These are phyloP conservation scores for Mercurialis annua DNA, from an alignment of 345 rosid genomes.

Conservation along the genomic window DNA sequence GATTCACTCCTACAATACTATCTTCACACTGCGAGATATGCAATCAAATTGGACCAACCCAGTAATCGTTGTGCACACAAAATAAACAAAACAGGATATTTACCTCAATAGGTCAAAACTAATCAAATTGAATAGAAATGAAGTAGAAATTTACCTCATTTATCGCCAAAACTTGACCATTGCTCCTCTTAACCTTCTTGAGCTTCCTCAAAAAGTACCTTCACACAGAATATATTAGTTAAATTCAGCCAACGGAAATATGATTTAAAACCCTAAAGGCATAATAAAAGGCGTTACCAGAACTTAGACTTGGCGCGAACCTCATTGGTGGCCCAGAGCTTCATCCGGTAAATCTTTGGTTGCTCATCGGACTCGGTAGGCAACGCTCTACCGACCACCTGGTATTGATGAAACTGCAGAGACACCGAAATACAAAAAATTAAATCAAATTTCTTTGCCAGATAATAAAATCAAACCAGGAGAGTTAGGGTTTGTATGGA, in stretches of 20 bases:
- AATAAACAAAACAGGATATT: too few relatives aligned
- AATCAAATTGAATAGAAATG: not conserved
- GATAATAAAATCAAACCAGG: too few relatives aligned
- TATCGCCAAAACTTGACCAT: slow-evolving; percentile 51
- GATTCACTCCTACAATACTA: too few relatives aligned
- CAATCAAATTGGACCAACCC: too few relatives aligned
- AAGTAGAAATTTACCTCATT: slow-evolving; percentile 45
- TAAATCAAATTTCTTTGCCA: too few relatives aligned
- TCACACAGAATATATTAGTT: not conserved
- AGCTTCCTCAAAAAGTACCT: slow-evolving; percentile 56
- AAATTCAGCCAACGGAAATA: not conserved
- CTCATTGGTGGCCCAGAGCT: slow-evolving; percentile 65
- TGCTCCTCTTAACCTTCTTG: slow-evolving; percentile 55
- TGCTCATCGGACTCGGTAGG: slow-evolving; percentile 55
- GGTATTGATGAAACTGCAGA: slow-evolving; percentile 62
- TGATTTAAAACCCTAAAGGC: slow-evolving; percentile 6
- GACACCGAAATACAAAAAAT: too few relatives aligned
- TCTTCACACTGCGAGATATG: too few relatives aligned
- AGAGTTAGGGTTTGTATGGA: too few relatives aligned
- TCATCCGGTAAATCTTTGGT: slow-evolving; percentile 55
- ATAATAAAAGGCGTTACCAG: too few relatives aligned
- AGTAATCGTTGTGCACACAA: too few relatives aligned
- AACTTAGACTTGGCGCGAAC: slow-evolving; percentile 60
- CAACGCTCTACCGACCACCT: slow-evolving; percentile 63
- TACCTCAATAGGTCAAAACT: not conserved